Evolutionary conservation across 1,284 basidiomycete species (phyloP).

Genomic region (Meripilus lineatus): DNA sequence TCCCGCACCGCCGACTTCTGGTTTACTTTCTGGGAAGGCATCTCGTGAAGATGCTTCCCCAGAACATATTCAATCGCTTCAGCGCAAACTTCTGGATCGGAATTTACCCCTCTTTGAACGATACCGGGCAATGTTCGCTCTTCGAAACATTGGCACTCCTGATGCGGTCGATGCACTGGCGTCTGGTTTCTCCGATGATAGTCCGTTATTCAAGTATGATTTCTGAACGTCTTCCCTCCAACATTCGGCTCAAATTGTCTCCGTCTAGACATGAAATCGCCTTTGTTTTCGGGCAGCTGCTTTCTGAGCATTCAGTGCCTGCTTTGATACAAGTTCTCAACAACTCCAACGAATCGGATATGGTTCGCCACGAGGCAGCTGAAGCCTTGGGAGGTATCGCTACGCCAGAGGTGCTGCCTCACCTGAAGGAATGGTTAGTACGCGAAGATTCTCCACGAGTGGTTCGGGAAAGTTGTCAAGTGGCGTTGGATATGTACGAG

Average conservation of each 20-base stretch:
- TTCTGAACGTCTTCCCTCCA: conserved; percentile 1
- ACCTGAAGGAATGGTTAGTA: conserved; percentile 83
- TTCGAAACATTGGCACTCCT: conserved; percentile 84
- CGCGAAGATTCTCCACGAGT: conserved; percentile 80
- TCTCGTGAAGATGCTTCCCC: conserved; percentile 40
- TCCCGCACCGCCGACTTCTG: conserved; percentile 83
- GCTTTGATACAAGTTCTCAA: conserved; percentile 77
- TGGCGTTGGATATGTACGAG: conserved; percentile 98
- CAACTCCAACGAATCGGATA: conserved; percentile 78
- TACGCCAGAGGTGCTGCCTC: conserved; percentile 84
- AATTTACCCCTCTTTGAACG: conserved; percentile 82
- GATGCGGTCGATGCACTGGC: conserved; percentile 89
- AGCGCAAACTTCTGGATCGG: conserved; percentile 63
- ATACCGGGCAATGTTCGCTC: conserved; percentile 97
- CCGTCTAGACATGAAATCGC: conserved; percentile 88
- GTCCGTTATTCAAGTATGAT: conserved; percentile 86
- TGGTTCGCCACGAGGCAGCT: conserved; percentile 99
- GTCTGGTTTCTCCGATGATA: conserved; percentile 82
- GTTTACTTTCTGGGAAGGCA: conserved; percentile 48
- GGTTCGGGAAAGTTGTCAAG: conserved; percentile 93
- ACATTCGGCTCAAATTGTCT: neutral
- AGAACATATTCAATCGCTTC: conserved; percentile 54
- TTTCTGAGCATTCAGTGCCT: conserved; percentile 86
- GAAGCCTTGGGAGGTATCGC: conserved; percentile 97
- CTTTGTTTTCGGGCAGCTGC: conserved; percentile 96